Base-by-base conservation (phyloP, 2,329 filamentous ascomycete species). In the Orbilia quercus region DNA sequence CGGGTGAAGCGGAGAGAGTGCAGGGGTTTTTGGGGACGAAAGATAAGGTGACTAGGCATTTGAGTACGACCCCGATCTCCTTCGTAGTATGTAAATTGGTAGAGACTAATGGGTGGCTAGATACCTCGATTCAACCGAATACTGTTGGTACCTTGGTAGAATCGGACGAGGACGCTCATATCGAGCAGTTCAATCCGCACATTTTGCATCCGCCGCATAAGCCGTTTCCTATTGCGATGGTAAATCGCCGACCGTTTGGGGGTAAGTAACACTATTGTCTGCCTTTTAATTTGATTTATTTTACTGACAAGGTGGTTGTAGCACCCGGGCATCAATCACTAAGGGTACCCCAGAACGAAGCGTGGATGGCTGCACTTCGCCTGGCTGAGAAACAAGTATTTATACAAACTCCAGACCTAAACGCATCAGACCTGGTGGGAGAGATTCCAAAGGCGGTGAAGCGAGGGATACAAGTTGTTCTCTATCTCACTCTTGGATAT, bases 351-450 rank as follows among this genome's bases (percentile, higher is more conserved):
- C 91, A 94, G 76, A 92, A 94, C 76, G 89, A 88, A 54, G 89
- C 88, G 0, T 93, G 89, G 85, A 81, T 92, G 0, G 89, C 89
- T 0, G 85, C 88, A 0, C 83, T 93, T 6, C 84, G 87, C 0
- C 85, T 92, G 76, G 90, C 90, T 0, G 80, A 83, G 60, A 81
- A 81, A 11, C 84, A 81, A 25, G 84, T 93, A n/a, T 91, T 93
- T 77, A 92, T 94, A 67, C 90, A 93, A 79, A 89, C 89, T 0
- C 91, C 91, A 0, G 89, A 91, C 20, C 83, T 94, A 38, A 94
- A 94, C 77, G 90, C 90, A 86, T 65, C 88, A 87, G 0, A 81
- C 92, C 0, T 77, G 92, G 0, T 72, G n/a, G 85, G 87, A 0
- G 88, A 87, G 0, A 84, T 93, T 2, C 78, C 85, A 0, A 84